Evolutionary conservation across 164 flowering plant genomes (phyloP), one percentile per base, ranked within the genome.

Genomic region (Annona cherimola): DNA sequence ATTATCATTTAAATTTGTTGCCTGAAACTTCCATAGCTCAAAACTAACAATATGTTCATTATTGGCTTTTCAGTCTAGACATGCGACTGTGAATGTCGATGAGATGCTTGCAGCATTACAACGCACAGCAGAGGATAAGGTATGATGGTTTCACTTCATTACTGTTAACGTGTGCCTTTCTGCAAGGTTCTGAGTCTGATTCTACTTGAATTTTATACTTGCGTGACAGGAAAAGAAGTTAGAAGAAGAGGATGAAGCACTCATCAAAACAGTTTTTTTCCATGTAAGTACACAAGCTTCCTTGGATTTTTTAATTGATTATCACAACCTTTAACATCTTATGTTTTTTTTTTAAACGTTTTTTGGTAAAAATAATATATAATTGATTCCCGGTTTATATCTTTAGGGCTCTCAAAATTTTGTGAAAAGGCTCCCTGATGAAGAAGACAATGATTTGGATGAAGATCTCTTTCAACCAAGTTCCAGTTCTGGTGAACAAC

Each of bases 231-330:
- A 86, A 73, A 83, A 83, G 78, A 84, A 82, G 77, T 45, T 90
- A 69, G 94, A 85, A 72, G 94, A 87, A 72, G 92, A 88, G 75
- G 98, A 92, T 83, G 98, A 92, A 82, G 94, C 91, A n/a, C 82
- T 87, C 7, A 83, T 89, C 50, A 90, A 84, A 73, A 80, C 96
- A 54, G 73, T 89, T 44, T 61, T 84, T 45, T 87, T 84, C 60
- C 80, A 81, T 73, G 97, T 87, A 3, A 84, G 90, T 79, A 63
- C n/a, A 55, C 41, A 43, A 19, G 16, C 9, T 1, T 50, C 64
- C 50, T 0, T 55, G 44, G 55, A 68, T 14, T 26, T 63, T 42
- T 20, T 55, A 55, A 19, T 68, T 74, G 12, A 35, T 63, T 57
- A 16, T 59, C 62, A 40, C 54, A 18, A 44, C 46, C 39, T 66